These are phyloP conservation scores for Pyrus pyrifolia DNA, from an alignment of 306 rosid species.

Conservation along the genomic window DNA sequence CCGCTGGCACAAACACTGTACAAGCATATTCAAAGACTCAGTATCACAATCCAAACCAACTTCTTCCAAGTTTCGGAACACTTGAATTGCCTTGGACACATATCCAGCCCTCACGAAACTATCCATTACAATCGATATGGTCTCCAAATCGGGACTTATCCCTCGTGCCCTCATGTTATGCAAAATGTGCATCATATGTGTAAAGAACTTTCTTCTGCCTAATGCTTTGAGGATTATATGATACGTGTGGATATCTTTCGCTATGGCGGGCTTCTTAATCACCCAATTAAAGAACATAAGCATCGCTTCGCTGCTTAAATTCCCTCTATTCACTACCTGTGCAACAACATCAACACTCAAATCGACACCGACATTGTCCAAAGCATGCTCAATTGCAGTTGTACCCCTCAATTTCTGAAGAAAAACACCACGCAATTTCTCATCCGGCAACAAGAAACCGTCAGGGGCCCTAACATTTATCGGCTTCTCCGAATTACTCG, in stretches of 20 bases:
- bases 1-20: constrained; percentile 52
- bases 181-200: constrained; percentile 38
- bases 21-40: constrained; percentile 51
- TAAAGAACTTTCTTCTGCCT: constrained; percentile 71
- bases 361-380: constrained; percentile 36
- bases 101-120: constrained; percentile 59
- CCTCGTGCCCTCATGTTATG: constrained; percentile 33
- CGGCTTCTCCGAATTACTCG: constrained; percentile 2
- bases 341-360: constrained; percentile 40
- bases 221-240: constrained; percentile 56
- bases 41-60: constrained; percentile 44
- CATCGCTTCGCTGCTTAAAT: constrained; percentile 63
- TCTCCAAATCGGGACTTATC: constrained; percentile 34
- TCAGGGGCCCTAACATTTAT: constrained; percentile 30
- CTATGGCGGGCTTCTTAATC: constrained; percentile 42
- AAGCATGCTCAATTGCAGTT: constrained; percentile 53
- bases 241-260: constrained; percentile 31
- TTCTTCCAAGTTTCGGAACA: constrained; percentile 49
- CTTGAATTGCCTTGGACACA: constrained; percentile 52
- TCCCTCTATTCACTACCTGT: constrained; percentile 50
- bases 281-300: constrained; percentile 77
- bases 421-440: constrained; percentile 71
- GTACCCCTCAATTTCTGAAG: constrained; percentile 69
- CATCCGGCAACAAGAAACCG: constrained; percentile 57
- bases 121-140: constrained; percentile 56